These are phyloP conservation scores for Verbena officinalis DNA, from an alignment of 257 asterid species.

Conservation along the genomic window DNA sequence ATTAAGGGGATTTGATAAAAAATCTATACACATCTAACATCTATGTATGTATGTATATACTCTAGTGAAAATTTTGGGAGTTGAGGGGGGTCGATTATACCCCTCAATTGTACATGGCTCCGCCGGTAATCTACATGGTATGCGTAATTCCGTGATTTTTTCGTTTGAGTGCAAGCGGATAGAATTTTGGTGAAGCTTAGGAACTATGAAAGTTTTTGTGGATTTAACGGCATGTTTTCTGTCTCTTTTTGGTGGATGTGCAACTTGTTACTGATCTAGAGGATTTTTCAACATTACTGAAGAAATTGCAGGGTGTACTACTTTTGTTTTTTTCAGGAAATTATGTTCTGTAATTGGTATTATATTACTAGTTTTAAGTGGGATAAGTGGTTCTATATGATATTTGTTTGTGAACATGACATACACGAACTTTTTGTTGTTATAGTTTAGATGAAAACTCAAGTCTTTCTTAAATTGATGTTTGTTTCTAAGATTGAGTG, in stretches of 20 bases:
- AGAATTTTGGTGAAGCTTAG: slow-evolving; percentile 23
- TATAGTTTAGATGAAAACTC: not conserved
- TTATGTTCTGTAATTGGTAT: not conserved
- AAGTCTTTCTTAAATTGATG: not conserved
- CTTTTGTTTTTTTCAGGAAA: too few species aligned
- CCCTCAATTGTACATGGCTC: too few species aligned
- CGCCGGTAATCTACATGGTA: too few species aligned
- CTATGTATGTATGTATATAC: too few species aligned
- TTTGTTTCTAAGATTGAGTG: not conserved
- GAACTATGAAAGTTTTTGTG: not conserved
- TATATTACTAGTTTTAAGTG: not conserved
- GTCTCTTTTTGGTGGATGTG: not conserved
- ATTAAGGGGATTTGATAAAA: too few species aligned
- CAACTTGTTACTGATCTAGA: slow-evolving; percentile 18
- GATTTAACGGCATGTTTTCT: not conserved
- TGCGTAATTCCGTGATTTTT: slow-evolving; percentile 8
- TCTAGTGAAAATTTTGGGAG: too few species aligned
- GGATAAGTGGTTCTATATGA: not conserved
- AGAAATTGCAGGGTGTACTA: not conserved
- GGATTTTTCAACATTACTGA: slow-evolving; percentile 12
- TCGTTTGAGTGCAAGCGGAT: slow-evolving; percentile 17
- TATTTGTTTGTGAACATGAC: slow-evolving; percentile 10
- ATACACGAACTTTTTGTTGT: not conserved
- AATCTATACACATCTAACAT: too few species aligned
- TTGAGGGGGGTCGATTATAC: too few species aligned